Base-by-base conservation (phyloP, 106 monocot species). In the Acorus gramineus region DNA sequence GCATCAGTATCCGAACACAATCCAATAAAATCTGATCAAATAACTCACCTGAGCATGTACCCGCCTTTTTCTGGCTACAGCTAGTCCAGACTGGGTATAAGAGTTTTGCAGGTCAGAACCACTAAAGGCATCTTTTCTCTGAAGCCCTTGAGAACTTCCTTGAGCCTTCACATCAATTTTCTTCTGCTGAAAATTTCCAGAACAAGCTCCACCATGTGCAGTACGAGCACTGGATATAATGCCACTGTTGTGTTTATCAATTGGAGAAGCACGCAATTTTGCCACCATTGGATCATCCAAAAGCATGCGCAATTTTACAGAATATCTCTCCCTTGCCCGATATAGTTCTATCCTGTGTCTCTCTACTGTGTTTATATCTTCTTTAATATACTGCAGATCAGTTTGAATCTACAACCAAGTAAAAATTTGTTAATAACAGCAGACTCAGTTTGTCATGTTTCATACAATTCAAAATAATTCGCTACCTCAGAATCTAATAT, bases 331-430 rank as follows among this genome's bases (percentile, higher is more conserved):
- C 53, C 87, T 90, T 68, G 87, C 87, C 50, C 81, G 76, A 66
- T 86, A 84, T 53, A 96, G 59, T 62, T 91, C 96, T 53, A 85
- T 70, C 67, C 79, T 73, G 57, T 96, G 82, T 66, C 76, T 87
- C 67, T 96, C 96, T 47, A 96, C 87, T 77, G 86, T 76, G 70
- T 77, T 83, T 79, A 96, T 85, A 63, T 96, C 96, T 58, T 96
- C 96, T 76, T 87, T 96, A 59, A 96, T 91, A 67, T 83, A 91
- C 47, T 91, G 84, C 46, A 96, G 77, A 81, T 96, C 96, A 73
- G 71, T 85, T 85, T 96, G 96, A 55, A 96, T 84, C 96, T 96
- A 72, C 44, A 74, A 56, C 60, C 9, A 60, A 7, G 10, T 3
- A 9, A 63, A 49, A 50, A 63, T 12, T 3, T 3, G 47, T 9